Conservation (phyloP, 2,329 filamentous ascomycete genomes). For the Trichocomaceae sp. region DNA sequence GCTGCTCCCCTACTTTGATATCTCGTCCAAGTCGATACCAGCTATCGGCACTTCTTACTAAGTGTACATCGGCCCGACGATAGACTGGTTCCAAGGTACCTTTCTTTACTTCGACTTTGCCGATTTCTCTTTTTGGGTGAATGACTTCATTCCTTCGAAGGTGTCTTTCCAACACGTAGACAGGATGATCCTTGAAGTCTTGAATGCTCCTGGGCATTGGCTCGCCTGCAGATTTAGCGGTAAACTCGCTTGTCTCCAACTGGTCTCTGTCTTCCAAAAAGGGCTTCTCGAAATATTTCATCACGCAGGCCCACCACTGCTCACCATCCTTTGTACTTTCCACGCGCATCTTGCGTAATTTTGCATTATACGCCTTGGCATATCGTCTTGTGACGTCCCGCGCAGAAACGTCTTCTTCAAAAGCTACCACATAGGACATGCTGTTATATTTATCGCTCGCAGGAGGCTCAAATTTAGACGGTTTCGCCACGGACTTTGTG, state of each 20-base stretch:
- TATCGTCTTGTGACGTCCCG: slow-evolving; percentile 86
- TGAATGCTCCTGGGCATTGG: slow-evolving; percentile 78
- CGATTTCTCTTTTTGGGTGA: slow-evolving; percentile 62
- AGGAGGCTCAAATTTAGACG: slow-evolving; percentile 73
- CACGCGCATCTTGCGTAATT: slow-evolving; percentile 74
- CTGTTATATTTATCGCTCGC: slow-evolving; percentile 67
- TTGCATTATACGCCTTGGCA: slow-evolving; percentile 79
- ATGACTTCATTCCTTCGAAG: slow-evolving; percentile 78
- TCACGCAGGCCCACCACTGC: slow-evolving; percentile 50
- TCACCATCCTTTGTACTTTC: slow-evolving; percentile 56
- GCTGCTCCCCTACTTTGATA: slow-evolving; percentile 70
- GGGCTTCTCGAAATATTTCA: slow-evolving; percentile 35
- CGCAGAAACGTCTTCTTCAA: slow-evolving; percentile 70
- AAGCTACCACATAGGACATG: slow-evolving; percentile 77
- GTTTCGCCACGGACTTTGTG: slow-evolving; percentile 69
- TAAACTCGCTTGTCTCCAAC: slow-evolving; percentile 72
- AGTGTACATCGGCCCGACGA: slow-evolving; percentile 70
- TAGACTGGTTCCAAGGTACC: slow-evolving; percentile 68
- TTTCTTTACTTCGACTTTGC: slow-evolving; percentile 61
- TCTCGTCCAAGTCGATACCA: slow-evolving; percentile 87
- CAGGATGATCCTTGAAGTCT: slow-evolving; percentile 80
- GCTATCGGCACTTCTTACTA: slow-evolving; percentile 71
- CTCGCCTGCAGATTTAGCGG: slow-evolving; percentile 65
- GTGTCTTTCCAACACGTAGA: slow-evolving; percentile 79
- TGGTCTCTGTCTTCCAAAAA: slow-evolving; percentile 63